These are phyloP conservation scores for Hysterium pulicare DNA, from an alignment of 2,329 filamentous ascomycete genomes.

Conservation along the genomic window DNA sequence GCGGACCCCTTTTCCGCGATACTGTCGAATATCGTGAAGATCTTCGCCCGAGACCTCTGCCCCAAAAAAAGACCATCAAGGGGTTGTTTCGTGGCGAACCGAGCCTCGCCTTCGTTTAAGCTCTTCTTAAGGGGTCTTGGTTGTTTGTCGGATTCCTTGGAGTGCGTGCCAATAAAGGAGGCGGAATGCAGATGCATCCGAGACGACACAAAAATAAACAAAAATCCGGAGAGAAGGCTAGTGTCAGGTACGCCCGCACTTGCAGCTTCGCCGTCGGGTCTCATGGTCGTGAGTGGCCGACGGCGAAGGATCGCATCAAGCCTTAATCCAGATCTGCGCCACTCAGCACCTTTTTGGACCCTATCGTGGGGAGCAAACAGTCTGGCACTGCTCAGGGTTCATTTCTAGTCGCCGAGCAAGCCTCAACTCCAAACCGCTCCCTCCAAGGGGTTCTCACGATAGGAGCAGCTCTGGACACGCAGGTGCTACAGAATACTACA, in stretches of 20 bases:
- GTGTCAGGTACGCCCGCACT: conserved; percentile 5
- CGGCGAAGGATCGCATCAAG: background rate
- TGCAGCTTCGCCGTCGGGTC: background rate
- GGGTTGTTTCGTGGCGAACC: no score
- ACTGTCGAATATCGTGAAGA: no score
- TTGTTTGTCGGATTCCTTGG: background rate
- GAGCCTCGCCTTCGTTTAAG: no score
- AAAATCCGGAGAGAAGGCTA: conserved; percentile 1
- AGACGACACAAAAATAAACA: background rate
- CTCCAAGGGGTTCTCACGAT: background rate
- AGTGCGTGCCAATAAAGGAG: conserved; percentile 2
- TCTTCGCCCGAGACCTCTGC: no score
- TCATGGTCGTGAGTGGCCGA: background rate
- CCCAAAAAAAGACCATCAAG: no score
- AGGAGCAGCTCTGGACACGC: conserved; percentile 2
- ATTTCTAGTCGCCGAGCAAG: background rate
- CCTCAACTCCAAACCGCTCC: conserved; percentile 1
- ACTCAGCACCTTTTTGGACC: background rate
- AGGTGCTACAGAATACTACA: conserved; percentile 3
- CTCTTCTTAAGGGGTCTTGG: no score
- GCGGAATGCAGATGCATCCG: background rate
- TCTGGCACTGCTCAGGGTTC: no score
- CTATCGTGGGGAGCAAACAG: background rate
- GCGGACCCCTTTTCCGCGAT: no score
- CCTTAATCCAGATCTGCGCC: background rate